Base-by-base conservation (phyloP, 1,284 basidiomycete species). In the Phlebopus sp. region DNA sequence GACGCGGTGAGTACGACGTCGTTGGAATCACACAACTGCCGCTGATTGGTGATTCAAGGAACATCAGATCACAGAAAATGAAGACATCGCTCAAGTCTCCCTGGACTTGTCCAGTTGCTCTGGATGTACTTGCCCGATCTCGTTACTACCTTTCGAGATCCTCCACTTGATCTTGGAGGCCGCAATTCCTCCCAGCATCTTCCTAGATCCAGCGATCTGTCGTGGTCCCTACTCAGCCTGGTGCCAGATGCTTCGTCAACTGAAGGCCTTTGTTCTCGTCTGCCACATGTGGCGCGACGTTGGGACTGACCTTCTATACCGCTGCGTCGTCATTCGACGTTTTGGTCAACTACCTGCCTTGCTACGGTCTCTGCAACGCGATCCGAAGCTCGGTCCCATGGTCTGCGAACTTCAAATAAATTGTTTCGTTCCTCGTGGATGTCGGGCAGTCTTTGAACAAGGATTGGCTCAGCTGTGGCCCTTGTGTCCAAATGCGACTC, bases 181-280 rank as follows among this genome's bases (percentile, higher is more conserved):
- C 34, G 27, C 41, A 13, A 23, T 23, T 23, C 41, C 21, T 15
- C 45, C 21, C 6, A 11, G n/a, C 14, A 18, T 35, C 29, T 36
- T 47, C 21, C 18, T 47, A 10, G 21, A 46, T 10, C 15, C 46
- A n/a, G 32, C 41, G 17, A n/a, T 47, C 27, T n/a, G 10, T 34
- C 10, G 17, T 17, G 45, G 45, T 15, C 45, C 42, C 42, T 45
- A 29, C 5, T 47, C 45, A 21, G 14, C 42, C 9, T 47, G 42
- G 45, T 15, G 29, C 6, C 42, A 14, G 21, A 34, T 21, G 5
- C 44, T 46, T 5, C 46, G 43, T 17, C 18, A 21, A 10, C 29
- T 45, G 43, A 45, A 45, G 32, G 2, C 11, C 13, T 5, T 32
- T 9, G 21, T 44, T 10, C 42, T 46, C 6, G 43, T 46, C 30